Percentiles rank a stretch among this genome's conserved stretches.
phyloP scores from a whole-genome alignment of 495 filamentous ascomycete genomes.

The Aspergillus heteromorphus region DNA sequence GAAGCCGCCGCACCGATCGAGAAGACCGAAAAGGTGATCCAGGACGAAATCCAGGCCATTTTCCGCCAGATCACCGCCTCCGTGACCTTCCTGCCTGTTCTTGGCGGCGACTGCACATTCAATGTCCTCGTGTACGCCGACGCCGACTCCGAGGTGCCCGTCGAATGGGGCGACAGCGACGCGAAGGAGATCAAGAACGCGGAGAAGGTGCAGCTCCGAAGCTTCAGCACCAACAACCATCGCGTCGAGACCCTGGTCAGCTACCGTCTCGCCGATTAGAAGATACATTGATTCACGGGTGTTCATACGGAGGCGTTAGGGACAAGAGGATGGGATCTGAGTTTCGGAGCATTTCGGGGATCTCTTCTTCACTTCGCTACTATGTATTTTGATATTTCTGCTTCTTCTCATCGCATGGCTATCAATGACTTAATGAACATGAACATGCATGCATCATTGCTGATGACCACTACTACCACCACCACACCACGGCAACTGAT shows the following conservation, averaged over 20 bases:
- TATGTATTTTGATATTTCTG: not conserved
- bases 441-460: not conserved
- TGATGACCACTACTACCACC: not conserved
- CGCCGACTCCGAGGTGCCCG: conserved; percentile 90
- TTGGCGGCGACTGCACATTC: conserved; percentile 92
- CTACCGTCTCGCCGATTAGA: conserved; percentile 58
- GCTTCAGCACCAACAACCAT: conserved; percentile 92
- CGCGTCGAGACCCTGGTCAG: conserved; percentile 91
- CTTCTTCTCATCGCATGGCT: conserved; percentile 3
- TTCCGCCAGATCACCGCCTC: conserved; percentile 98
- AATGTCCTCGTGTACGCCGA: conserved; percentile 98
- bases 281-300: conserved; percentile 15
- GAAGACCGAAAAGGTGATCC: conserved; percentile 90
- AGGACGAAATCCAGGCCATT: conserved; percentile 88
- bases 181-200: conserved; percentile 95
- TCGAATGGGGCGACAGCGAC: conserved; percentile 98
- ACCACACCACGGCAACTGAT: conserved; percentile 39
- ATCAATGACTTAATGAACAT: conserved; percentile 14
- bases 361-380: not conserved
- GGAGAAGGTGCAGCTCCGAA: conserved; percentile 90
- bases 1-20: conserved; percentile 42
- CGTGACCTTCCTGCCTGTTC: conserved; percentile 91
- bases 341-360: conserved; percentile 1
- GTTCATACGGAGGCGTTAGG: conserved; percentile 31
- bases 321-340: conserved; percentile 10